A percentile compares a stretch with the other conserved stretches of the same genome.
Evolutionary conservation across 164 flowering plant species (phyloP).

Genomic region (Litsea cubeba): DNA sequence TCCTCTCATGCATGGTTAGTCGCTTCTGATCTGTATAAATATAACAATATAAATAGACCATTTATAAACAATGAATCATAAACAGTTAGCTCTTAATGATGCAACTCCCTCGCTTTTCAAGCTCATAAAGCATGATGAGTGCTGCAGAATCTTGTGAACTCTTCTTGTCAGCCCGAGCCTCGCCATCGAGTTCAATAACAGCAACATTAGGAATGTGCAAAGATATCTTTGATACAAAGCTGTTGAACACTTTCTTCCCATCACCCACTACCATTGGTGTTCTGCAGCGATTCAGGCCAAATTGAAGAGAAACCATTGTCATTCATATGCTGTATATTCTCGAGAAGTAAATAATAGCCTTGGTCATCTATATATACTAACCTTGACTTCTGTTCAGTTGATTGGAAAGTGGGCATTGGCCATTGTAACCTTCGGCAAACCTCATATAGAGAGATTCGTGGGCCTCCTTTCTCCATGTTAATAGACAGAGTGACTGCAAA

Average conservation of each 20-base stretch:
- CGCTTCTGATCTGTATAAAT: neutral
- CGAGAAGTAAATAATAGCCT: neutral
- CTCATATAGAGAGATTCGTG: conserved; percentile 50
- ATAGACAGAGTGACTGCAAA: conserved; percentile 47
- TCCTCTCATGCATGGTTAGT: neutral
- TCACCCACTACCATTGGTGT: conserved; percentile 38
- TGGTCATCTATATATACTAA: conserved; percentile 14
- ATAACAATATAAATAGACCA: neutral
- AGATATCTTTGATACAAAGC: conserved; percentile 48
- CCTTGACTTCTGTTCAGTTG: conserved; percentile 55
- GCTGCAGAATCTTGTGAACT: conserved; percentile 84
- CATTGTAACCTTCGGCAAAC: conserved; percentile 68
- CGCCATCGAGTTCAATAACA: conserved; percentile 48
- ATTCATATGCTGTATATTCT: neutral
- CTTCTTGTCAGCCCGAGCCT: conserved; percentile 72
- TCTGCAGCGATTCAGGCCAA: conserved; percentile 24
- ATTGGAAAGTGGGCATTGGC: conserved; percentile 67
- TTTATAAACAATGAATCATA: neutral
- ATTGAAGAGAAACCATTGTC: neutral
- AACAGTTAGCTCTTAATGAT: conserved; percentile 21
- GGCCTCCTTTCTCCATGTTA: conserved; percentile 76
- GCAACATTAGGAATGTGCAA: conserved; percentile 56
- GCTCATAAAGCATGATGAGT: conserved; percentile 49
- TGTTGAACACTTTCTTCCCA: conserved; percentile 32
- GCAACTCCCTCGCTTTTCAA: conserved; percentile 46